Evolutionary conservation across 163 green algal species (phyloP).

Genomic region (Scenedesmus sp.): DNA sequence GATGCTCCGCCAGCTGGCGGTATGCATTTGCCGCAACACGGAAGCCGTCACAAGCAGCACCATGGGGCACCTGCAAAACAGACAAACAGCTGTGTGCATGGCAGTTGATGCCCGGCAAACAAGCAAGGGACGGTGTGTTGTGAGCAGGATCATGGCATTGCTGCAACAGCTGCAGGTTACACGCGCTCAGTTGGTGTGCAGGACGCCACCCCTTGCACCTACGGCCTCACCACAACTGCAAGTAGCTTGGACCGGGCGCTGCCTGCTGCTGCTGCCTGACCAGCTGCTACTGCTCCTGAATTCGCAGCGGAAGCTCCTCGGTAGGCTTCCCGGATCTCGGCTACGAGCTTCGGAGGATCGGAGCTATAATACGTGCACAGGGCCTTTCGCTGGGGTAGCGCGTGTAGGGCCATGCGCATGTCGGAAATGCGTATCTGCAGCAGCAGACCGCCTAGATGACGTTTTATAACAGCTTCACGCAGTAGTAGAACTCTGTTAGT

Average conservation of each 20-base stretch:
- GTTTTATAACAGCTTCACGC: neutral
- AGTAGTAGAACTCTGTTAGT: neutral
- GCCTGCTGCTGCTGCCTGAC: neutral
- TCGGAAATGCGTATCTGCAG: neutral
- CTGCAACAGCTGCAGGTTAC: neutral
- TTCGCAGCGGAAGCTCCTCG: neutral
- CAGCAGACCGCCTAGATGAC: neutral
- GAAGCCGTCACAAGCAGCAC: constrained; percentile 51
- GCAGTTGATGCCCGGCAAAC: no score
- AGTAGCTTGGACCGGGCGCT: neutral
- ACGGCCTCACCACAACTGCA: constrained; percentile 5
- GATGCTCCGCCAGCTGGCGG: neutral
- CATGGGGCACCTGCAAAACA: constrained; percentile 37
- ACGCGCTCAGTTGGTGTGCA: no score
- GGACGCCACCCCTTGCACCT: no score
- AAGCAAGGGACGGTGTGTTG: no score
- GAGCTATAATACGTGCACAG: constrained; percentile 38
- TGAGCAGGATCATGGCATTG: neutral
- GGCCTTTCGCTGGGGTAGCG: neutral
- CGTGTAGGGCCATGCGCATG: neutral
- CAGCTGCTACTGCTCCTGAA: neutral
- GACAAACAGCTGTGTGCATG: neutral
- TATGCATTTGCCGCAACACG: constrained; percentile 27
- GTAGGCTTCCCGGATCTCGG: constrained; percentile 9
- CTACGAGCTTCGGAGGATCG: neutral